phyloP scores from a whole-genome alignment of 352 stramenopile genomes.

The Saprolegnia diclina region DNA sequence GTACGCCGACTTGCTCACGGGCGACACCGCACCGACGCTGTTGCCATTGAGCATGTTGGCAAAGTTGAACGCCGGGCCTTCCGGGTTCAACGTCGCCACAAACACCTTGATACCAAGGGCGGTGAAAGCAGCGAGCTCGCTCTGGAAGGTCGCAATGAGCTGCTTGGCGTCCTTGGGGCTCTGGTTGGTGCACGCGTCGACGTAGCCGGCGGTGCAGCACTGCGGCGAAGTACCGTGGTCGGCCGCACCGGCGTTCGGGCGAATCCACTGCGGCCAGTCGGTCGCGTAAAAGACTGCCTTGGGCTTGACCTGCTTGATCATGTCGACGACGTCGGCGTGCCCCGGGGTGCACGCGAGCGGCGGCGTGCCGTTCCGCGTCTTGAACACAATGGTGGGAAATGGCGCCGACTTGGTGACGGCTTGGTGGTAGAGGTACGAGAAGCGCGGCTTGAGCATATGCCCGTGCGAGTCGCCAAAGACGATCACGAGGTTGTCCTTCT shows the following conservation, averaged over 20 bases:
- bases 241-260: neutral
- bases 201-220: constrained; percentile 15
- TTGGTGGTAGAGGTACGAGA: constrained; percentile 10
- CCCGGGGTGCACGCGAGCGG: neutral
- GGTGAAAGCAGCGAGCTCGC: neutral
- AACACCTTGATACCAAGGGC: constrained; percentile 23
- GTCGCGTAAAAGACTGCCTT: constrained; percentile 18
- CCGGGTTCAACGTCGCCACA: constrained; percentile 22
- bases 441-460: constrained; percentile 13
- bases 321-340: neutral
- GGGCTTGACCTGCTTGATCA: constrained; percentile 14
- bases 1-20: constrained; percentile 9
- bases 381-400: constrained; percentile 24
- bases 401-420: neutral
- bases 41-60: constrained; percentile 20
- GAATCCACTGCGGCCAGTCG: constrained; percentile 19
- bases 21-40: neutral
- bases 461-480: constrained; percentile 20
- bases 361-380: neutral
- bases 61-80: constrained; percentile 20
- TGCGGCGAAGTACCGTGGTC: neutral
- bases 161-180: constrained; percentile 6
- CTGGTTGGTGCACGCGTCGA: constrained; percentile 11
- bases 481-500: constrained; percentile 12
- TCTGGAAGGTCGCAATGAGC: neutral